Percentiles rank a stretch among this genome's conserved stretches.
Conservation (phyloP, 805 yeast species). For the Saturnispora kantuleensis region DNA sequence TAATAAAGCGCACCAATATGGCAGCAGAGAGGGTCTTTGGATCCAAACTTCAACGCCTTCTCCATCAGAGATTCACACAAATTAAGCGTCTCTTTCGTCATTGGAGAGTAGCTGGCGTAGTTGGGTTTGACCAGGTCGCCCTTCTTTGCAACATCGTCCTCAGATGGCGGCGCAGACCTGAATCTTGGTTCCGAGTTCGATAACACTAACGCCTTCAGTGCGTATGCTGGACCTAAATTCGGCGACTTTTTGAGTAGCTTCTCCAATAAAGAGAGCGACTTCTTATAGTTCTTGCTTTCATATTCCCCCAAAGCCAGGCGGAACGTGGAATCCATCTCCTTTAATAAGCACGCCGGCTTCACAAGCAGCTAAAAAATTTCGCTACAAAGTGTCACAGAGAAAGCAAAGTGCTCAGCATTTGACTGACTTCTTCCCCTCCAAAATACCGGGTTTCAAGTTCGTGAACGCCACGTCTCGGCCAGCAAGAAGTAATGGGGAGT, state of each 20-base stretch:
- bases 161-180: slow-evolving; percentile 3
- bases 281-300: slow-evolving; percentile 80
- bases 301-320: slow-evolving; percentile 74
- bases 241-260: slow-evolving; percentile 65
- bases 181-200: slow-evolving; percentile 9
- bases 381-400: too few species aligned
- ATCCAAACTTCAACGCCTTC: slow-evolving; percentile 51
- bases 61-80: slow-evolving; percentile 57
- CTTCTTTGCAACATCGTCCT: slow-evolving; percentile 7
- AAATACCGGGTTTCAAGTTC: slow-evolving; percentile 59
- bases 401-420: too few species aligned
- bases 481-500: slow-evolving; percentile 57
- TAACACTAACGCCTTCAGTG: slow-evolving; percentile 70
- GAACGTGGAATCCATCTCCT: slow-evolving; percentile 29
- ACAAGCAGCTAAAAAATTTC: too few species aligned
- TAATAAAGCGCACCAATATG: slow-evolving; percentile 83
- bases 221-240: slow-evolving; percentile 67
- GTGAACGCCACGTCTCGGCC: slow-evolving; percentile 59
- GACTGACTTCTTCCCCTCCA: slow-evolving; percentile 31
- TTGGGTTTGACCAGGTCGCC: slow-evolving; percentile 6
- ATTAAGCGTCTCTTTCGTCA: slow-evolving; percentile 37
- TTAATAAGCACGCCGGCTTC: neutral
- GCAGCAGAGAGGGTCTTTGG: slow-evolving; percentile 59
- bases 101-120: slow-evolving; percentile 30
- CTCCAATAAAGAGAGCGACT: slow-evolving; percentile 70